Evolutionary conservation across 306 rosid species (phyloP).

Genomic region (Gastrolobium bilobum): DNA sequence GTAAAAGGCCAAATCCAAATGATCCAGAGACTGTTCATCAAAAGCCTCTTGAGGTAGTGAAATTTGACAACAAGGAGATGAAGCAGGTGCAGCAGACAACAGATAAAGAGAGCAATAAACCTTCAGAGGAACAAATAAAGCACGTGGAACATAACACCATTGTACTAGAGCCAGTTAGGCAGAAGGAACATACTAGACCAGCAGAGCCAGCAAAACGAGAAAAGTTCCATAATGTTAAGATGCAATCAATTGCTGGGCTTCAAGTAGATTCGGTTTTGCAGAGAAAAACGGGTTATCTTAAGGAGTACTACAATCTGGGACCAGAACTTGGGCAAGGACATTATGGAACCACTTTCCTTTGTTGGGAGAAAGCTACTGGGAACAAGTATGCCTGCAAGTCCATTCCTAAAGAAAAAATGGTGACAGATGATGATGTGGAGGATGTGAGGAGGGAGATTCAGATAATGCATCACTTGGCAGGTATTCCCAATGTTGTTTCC

Average conservation of each 20-base stretch:
- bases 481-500: slow-evolving; percentile 58
- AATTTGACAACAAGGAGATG: slow-evolving; percentile 38
- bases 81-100: slow-evolving; percentile 1
- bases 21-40: slow-evolving; percentile 18
- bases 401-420: slow-evolving; percentile 70
- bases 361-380: slow-evolving; percentile 71
- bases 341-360: slow-evolving; percentile 72
- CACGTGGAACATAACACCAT: slow-evolving; percentile 15
- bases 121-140: slow-evolving; percentile 32
- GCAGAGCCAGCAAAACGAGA: slow-evolving; percentile 43
- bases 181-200: slow-evolving; percentile 17
- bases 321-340: slow-evolving; percentile 76
- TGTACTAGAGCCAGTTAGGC: background rate
- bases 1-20: background rate
- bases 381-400: slow-evolving; percentile 82
- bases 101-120: background rate
- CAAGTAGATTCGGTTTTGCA: slow-evolving; percentile 70
- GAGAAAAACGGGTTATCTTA: slow-evolving; percentile 67
- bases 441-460: slow-evolving; percentile 91
- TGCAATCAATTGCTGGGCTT: slow-evolving; percentile 64
- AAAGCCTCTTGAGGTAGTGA: slow-evolving; percentile 37
- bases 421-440: slow-evolving; percentile 65
- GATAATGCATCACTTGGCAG: slow-evolving; percentile 86
- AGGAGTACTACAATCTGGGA: slow-evolving; percentile 68
- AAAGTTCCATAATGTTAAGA: slow-evolving; percentile 51